Evolutionary conservation across 1,284 basidiomycete genomes (phyloP).

Genomic region (Heterobasidion occidentale): DNA sequence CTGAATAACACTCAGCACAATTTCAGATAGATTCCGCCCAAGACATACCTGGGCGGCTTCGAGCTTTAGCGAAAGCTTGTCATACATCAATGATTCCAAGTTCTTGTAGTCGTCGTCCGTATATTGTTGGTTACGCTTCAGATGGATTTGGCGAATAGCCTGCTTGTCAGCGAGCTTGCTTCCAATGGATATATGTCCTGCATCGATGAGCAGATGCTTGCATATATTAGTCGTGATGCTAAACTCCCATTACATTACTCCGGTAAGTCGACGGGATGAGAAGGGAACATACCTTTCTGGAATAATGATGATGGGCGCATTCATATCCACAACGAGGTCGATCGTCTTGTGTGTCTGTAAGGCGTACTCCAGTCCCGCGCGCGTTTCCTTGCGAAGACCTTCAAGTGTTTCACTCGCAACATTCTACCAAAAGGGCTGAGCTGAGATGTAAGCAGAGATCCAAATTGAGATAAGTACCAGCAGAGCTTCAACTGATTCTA

Average conservation of each 20-base stretch:
- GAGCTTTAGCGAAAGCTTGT: slow-evolving; percentile 81
- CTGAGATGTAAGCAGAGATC: slow-evolving; percentile 7
- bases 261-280: not conserved
- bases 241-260: not conserved
- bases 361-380: slow-evolving; percentile 92
- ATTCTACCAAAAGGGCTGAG: slow-evolving; percentile 39
- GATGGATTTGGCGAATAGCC: slow-evolving; percentile 72
- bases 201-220: slow-evolving; percentile 90
- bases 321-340: slow-evolving; percentile 93
- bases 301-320: slow-evolving; percentile 95
- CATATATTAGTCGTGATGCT: slow-evolving; percentile 75
- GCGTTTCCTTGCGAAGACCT: slow-evolving; percentile 90
- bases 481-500: slow-evolving; percentile 91
- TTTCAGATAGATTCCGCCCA: not conserved
- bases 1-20: slow-evolving; percentile 32
- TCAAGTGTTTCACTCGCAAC: slow-evolving; percentile 94
- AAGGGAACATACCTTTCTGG: slow-evolving; percentile 73
- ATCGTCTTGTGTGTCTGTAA: slow-evolving; percentile 92
- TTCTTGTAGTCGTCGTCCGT: slow-evolving; percentile 84
- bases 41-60: slow-evolving; percentile 78
- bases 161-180: slow-evolving; percentile 87
- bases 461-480: slow-evolving; percentile 41
- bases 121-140: slow-evolving; percentile 85
- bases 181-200: slow-evolving; percentile 92
- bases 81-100: slow-evolving; percentile 95